Evolutionary conservation across 306 rosid species (phyloP), one percentile per base, ranked within the genome.

Genomic region (Quercus bicolor): DNA sequence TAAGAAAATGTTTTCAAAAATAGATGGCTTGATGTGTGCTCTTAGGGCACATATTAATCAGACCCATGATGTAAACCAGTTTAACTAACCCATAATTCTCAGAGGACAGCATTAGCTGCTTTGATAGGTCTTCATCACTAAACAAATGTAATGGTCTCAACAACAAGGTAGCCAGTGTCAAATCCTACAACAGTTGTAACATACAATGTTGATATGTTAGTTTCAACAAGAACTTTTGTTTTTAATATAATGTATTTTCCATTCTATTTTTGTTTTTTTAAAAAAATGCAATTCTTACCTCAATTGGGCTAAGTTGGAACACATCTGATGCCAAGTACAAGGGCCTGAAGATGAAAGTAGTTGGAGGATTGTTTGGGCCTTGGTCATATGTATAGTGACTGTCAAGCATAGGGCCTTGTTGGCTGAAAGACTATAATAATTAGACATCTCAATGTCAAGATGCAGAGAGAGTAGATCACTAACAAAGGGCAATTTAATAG

Each of bases 121-220:
- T 62, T n/a, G 78, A 34, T 83, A 72, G 59, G 77, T 80, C 87
- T 23, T 60, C 16, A 1, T 83, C 61, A 4, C 81, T 45, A 11
- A 82, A 84, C 68, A 84, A 20, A 12, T 68, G 75, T 53, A 72
- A 71, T 12, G 90, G 87, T 62, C 90, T 82, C 74, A 84, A 20
- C 68, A 89, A 72, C 72, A 76, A 56, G 37, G 45, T 60, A 43
- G 85, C 87, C 48, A 84, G 28, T 12, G 64, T 54, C 28, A 40
- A 3, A 51, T 84, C 90, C 84, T 87, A 76, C 73, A 15, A 13
- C 37, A 71, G n/a, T 60, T 10, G 5, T n/a, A 10, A 13, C 53
- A n/a, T 21, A 68, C 24, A 19, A 18, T 66, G 48, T 43, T 43
- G 12, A 43, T 9, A 43, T 43, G 48, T 43, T 43, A 6, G 9